Evolutionary conservation across 768 basidiomycete species (phyloP).

Genomic region (Candolleomyces aberdarensis): DNA sequence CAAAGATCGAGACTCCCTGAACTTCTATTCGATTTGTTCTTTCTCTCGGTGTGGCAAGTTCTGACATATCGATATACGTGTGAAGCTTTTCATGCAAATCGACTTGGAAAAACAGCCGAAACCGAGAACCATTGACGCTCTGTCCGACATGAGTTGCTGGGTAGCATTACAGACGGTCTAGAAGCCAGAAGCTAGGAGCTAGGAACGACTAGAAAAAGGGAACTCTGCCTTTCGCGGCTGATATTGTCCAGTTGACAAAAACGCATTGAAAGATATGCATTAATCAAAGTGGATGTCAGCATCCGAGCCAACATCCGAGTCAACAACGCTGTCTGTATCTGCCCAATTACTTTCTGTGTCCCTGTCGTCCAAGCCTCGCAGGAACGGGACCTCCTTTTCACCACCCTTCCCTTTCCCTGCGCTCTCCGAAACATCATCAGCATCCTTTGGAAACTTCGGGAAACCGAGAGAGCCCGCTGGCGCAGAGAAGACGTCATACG

Average conservation of each 20-base stretch:
- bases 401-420: background rate
- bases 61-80: background rate
- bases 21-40: background rate
- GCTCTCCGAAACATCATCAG: background rate
- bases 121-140: too few species aligned
- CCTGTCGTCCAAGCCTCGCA: background rate
- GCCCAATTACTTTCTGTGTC: constrained; percentile 7
- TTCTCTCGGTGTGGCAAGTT: background rate
- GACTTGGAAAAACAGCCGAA: too few species aligned
- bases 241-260: too few species aligned
- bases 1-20: background rate
- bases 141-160: too few species aligned
- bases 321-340: constrained; percentile 8
- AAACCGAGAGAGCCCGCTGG: background rate
- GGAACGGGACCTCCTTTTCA: background rate
- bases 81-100: too few species aligned
- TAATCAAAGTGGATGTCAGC: background rate
- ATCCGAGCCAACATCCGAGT: constrained; percentile 3
- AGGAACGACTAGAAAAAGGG: too few species aligned
- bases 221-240: too few species aligned
- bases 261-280: background rate
- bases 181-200: too few species aligned
- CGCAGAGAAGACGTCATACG: background rate
- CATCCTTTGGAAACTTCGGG: background rate
- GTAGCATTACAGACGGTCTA: too few species aligned